Evolutionary conservation across 2,329 filamentous ascomycete species (phyloP), one percentile per base, ranked within the genome.

Genomic region (Alternaria triticina): DNA sequence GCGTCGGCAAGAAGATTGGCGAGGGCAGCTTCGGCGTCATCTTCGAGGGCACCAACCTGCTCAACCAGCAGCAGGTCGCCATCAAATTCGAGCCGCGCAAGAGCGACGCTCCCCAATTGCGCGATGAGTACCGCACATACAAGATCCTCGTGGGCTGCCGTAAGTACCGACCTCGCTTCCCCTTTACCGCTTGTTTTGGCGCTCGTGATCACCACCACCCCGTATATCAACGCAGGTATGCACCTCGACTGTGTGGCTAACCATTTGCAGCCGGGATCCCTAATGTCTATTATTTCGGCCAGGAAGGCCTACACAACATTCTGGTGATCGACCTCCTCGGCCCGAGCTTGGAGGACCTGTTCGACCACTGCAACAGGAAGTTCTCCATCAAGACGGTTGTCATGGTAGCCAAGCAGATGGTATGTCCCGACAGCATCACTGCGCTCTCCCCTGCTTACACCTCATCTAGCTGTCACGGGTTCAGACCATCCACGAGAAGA

Each of bases 21-120:
- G 96, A 98, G 88, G 95, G 95, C 70, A 97, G 94, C 43, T 98
- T 98, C 78, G 95, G 95, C 86, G 96, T 98, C 74, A 97, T 98
- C 79, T 98, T 98, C 78, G 96, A 98, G 83, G 96, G 96, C 73
- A 98, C 94, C 78, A 99, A 99, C 82, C 87, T 99, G 74, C 87
- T 99, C 82, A 99, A 99, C 86, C 97, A 97, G 83, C 96, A 98
- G 82, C 94, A 97, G 84, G 95, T 99, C 68, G 96, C 96, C 77
- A 99, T 99, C 86, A 99, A 99, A 86, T 99, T 99, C 83, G 96
- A 99, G 91, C 96, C 96, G 64, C 89, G 96, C 74, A 99, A 99
- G 86, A 98, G 95, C 82, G 96, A 99, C 84, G 96, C 96, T 79
- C 96, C 96, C 61, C 96, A 99, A 82, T 85, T 99, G 71, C 91